Base-by-base conservation (phyloP, 148 eudicot genomes). In the Persicaria tinctoria region DNA sequence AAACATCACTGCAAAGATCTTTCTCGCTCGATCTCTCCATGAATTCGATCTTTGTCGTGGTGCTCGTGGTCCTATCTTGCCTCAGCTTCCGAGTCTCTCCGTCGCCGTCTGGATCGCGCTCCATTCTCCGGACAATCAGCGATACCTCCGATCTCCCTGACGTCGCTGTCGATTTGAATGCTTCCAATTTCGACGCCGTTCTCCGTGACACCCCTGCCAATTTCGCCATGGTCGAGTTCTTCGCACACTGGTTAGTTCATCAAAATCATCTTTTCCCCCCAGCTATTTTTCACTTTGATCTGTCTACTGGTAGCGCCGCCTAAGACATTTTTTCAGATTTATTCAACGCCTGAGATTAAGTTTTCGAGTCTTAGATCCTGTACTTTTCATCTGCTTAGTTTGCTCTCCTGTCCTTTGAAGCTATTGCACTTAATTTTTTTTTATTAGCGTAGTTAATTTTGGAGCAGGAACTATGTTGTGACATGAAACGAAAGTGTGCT, bases 191-290 rank as follows among this genome's bases (percentile, higher is more conserved):
- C 83, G 88, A 91, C 73, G 72, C 80, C 2, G 88, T 89, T 60
- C 86, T 94, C 46, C 77, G 79, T 5, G 85, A 87, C 14, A 89
- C 96, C 1, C 97, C 98, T 5, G 89, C 96, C 13, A 74, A 85
- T 60, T 82, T 83, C 80, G 90, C 97, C 56, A 74, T 93, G 70
- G 97, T 91, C 32, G 97, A 93, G 76, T 94, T 94, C 88, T 94
- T 88, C 76, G 97, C 98, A 75, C 87, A 93, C 84, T 93, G 98
- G 97, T 85, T 48, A 69, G 83, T 83, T 16, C 3, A 6, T 41
- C 73, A 9, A 66, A 46, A 73, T 18, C 12, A 14, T 74, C 17
- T 47, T 4, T 1, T 57, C 20, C 63, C 32, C 4, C 66, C 18
- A 46, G 59, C 57, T 73, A 41, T 46, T 46, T n/a, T 16, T 23